These are phyloP conservation scores for Acanthamoeba triangularis DNA, from an alignment of 208 protist species.

Conservation along the genomic window DNA sequence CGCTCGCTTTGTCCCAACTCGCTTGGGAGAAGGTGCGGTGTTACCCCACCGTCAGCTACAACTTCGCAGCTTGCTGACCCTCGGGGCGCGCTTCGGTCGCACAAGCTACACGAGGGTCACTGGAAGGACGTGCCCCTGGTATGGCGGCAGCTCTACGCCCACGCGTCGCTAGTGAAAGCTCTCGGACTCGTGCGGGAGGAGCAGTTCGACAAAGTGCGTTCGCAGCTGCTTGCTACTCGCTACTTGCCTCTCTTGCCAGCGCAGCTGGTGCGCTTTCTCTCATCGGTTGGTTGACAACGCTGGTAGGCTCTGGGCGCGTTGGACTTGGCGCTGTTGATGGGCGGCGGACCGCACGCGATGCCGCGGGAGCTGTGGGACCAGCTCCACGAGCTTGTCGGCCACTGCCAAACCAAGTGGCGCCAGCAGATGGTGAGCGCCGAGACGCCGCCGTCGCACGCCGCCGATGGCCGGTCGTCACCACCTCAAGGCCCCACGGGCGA, in stretches of 20 bases:
- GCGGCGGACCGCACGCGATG: conserved; percentile 29
- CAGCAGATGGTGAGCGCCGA: conserved; percentile 2
- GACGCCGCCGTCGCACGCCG: no score
- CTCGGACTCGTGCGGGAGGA: background rate
- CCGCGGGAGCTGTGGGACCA: background rate
- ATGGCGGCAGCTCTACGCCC: conserved; percentile 64
- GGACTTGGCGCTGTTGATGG: conserved; percentile 69
- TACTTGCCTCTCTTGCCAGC: no score
- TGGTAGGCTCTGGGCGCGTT: background rate
- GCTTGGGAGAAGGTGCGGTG: conserved; percentile 45
- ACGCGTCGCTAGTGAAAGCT: conserved; percentile 26
- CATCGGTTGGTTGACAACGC: no score
- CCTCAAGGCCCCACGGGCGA: no score
- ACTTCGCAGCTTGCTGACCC: background rate
- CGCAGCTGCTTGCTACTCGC: background rate
- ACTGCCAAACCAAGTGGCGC: conserved; percentile 16
- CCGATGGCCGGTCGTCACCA: background rate
- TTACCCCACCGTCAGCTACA: background rate
- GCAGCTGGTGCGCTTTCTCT: background rate
- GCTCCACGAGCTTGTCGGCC: background rate
- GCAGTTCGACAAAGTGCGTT: background rate
- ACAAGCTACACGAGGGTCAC: conserved; percentile 39
- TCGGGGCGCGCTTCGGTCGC: background rate
- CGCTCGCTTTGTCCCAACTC: background rate
- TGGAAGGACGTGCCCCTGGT: conserved; percentile 57